A percentile compares a stretch with the other conserved stretches of the same genome.
Evolutionary conservation across 2,329 filamentous ascomycete species (phyloP).

Genomic region (Neonectria hederae): DNA sequence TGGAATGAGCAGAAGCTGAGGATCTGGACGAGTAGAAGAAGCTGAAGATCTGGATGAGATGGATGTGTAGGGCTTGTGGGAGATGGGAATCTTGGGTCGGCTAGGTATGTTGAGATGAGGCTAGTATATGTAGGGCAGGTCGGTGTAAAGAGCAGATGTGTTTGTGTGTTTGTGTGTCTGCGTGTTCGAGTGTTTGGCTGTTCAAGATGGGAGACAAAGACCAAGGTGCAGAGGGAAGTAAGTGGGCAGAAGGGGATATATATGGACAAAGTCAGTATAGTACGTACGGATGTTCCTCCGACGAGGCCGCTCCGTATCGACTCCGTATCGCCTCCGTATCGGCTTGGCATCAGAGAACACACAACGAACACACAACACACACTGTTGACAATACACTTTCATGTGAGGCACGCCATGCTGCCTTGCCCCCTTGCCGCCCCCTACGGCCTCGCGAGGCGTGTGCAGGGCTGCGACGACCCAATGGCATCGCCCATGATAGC

Average conservation of each 20-base stretch:
- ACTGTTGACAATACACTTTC: conserved; percentile 7
- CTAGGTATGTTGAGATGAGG: not conserved
- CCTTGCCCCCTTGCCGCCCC: conserved; percentile 21
- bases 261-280: not conserved
- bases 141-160: not conserved
- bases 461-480: conserved; percentile 28
- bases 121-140: not conserved
- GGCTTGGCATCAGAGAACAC: not conserved
- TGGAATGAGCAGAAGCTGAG: no score
- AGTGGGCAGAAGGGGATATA: conserved; percentile 9
- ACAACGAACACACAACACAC: no score
- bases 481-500: conserved; percentile 41
- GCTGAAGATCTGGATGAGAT: not conserved
- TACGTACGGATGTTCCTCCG: not conserved
- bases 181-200: not conserved
- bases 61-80: not conserved
- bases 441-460: conserved; percentile 1
- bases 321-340: not conserved
- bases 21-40: not conserved
- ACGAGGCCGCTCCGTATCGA: conserved; percentile 7
- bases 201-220: not conserved
- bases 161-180: no score
- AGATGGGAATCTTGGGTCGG: conserved; percentile 3
- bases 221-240: not conserved
- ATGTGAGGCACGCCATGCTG: conserved; percentile 32